Conservation (phyloP, 2,329 filamentous ascomycete species). For the Epichloe scottii region DNA sequence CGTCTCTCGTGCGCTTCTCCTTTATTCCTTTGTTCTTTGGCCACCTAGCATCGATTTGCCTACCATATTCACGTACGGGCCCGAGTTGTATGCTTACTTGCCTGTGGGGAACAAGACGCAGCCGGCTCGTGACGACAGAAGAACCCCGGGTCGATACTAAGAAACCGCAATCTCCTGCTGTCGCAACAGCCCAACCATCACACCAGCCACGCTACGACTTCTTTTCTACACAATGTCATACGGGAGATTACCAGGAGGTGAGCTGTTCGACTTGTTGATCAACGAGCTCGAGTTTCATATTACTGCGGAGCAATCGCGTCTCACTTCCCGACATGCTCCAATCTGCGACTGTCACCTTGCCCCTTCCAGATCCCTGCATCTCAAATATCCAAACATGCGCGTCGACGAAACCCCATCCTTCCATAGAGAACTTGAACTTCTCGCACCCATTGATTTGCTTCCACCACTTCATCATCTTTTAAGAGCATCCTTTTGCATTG, state of each 20-base stretch:
- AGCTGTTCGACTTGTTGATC: background rate
- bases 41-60: background rate
- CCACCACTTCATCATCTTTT: background rate
- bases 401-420: background rate
- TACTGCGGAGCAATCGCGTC: background rate
- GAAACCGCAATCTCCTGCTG: background rate
- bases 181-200: background rate
- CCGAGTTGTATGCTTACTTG: too few species aligned
- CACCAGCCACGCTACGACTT: background rate
- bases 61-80: background rate
- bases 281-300: background rate
- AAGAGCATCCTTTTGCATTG: background rate
- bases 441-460: background rate
- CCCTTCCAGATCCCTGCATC: background rate
- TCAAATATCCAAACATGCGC: background rate
- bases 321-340: background rate
- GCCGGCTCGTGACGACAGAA: background rate
- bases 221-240: background rate
- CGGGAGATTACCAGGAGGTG: background rate
- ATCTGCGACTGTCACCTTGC: background rate
- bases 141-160: background rate
- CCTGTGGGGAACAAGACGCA: too few species aligned
- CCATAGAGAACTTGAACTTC: background rate
- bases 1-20: background rate
- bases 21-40: background rate